Percentiles rank a stretch among this genome's conserved stretches.
phyloP scores from a whole-genome alignment of 73 alveolate species.

The Paramecium octaurelia region DNA sequence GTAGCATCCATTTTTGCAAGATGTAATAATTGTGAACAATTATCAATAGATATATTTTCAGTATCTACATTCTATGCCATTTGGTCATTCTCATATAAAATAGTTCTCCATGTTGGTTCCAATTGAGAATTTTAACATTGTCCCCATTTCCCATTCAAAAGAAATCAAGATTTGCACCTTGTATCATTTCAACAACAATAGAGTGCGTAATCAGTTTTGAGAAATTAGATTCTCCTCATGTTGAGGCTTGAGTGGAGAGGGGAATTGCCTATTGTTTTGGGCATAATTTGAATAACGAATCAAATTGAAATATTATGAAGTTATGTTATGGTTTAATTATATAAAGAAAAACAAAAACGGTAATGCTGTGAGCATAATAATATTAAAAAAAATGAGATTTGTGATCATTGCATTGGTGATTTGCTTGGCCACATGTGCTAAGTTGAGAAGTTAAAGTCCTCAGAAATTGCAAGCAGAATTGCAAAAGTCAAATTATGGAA shows the following conservation, averaged over 20 bases:
- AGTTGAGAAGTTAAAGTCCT: slow-evolving; percentile 2
- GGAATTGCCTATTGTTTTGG: background rate
- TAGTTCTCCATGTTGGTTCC: no score
- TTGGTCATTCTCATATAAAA: no score
- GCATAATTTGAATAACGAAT: background rate
- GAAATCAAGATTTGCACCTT: no score
- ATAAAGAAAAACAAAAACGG: background rate
- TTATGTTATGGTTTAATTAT: background rate
- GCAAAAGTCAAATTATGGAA: slow-evolving; percentile 19
- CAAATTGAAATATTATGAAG: background rate
- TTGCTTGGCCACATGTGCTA: slow-evolving; percentile 3
- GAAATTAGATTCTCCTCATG: background rate
- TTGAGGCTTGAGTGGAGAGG: background rate
- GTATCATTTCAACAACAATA: background rate
- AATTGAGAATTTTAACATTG: no score
- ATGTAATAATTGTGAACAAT: no score
- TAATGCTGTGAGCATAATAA: background rate
- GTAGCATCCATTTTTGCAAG: no score
- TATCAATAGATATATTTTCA: no score
- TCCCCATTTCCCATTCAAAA: no score
- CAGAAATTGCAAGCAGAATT: slow-evolving; percentile 30
- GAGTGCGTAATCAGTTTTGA: no score
- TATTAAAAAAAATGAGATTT: background rate
- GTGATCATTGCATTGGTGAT: background rate
- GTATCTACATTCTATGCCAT: no score